phyloP scores from a whole-genome alignment of 371 early-diverging fungal genomes.

The Mucor circinelloides region DNA sequence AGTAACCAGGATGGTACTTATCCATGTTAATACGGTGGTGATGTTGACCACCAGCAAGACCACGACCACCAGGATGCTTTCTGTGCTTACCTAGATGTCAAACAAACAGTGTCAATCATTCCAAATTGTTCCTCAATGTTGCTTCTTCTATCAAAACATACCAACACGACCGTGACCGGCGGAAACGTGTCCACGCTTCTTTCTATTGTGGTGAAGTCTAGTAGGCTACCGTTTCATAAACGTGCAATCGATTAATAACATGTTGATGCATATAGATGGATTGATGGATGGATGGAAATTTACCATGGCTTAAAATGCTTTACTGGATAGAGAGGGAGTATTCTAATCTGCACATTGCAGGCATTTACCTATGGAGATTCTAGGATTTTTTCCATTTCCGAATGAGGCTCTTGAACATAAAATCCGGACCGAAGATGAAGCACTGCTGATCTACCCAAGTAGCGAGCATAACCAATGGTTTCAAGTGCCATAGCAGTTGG shows the following conservation, averaged over 20 bases:
- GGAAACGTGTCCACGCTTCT: no score
- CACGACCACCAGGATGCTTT: no score
- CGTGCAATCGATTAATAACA: neutral
- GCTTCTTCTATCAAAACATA: neutral
- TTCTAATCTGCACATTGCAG: neutral
- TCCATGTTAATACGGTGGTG: no score
- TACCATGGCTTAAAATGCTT: conserved; percentile 42
- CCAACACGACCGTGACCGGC: no score
- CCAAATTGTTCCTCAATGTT: neutral
- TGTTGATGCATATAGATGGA: neutral
- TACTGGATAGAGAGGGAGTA: conserved; percentile 25
- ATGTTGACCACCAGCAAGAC: no score
- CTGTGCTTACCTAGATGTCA: conserved; percentile 84
- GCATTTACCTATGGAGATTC: neutral
- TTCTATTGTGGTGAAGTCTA: conserved; percentile 83
- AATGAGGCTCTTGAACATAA: neutral
- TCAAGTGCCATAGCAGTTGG: no score
- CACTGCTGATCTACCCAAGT: no score
- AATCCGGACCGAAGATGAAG: neutral
- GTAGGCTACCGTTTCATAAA: conserved; percentile 65
- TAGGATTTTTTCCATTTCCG: no score
- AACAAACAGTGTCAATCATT: neutral
- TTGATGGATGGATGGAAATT: conserved; percentile 4
- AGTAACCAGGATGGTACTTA: no score
- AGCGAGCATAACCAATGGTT: no score